A percentile compares a stretch with the other conserved stretches of the same genome.
phyloP scores from a whole-genome alignment of 495 filamentous ascomycete genomes.

The Penicillium coprophilum region DNA sequence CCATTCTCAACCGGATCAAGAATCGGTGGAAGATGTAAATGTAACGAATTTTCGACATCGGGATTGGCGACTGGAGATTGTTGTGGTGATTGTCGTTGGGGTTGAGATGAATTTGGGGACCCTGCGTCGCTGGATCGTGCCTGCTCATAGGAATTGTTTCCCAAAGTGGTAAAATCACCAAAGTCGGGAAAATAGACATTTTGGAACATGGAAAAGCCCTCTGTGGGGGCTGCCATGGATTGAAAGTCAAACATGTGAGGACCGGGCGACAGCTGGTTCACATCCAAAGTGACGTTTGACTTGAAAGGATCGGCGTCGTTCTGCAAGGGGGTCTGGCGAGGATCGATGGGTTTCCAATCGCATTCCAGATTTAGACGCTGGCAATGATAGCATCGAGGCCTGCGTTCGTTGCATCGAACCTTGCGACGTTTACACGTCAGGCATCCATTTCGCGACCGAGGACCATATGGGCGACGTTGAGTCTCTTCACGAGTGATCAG shows the following conservation, averaged over 20 bases:
- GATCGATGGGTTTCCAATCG: slow-evolving; percentile 7
- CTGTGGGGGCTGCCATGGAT: not conserved
- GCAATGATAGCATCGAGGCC: slow-evolving; percentile 40
- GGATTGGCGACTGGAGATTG: not conserved
- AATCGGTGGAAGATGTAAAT: not conserved
- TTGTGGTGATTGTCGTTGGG: not conserved
- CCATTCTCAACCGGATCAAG: not conserved
- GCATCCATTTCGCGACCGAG: slow-evolving; percentile 19
- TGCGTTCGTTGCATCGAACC: slow-evolving; percentile 37
- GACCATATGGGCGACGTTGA: slow-evolving; percentile 11
- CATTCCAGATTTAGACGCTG: slow-evolving; percentile 25
- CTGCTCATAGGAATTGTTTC: not conserved
- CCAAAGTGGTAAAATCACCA: not conserved
- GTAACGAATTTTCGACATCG: not conserved
- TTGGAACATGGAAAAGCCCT: not conserved
- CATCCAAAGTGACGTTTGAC: not conserved
- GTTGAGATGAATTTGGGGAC: not conserved
- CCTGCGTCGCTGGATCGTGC: not conserved
- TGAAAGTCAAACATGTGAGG: not conserved
- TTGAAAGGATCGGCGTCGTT: not conserved
- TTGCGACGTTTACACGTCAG: slow-evolving; percentile 19
- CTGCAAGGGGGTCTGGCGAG: slow-evolving; percentile 4
- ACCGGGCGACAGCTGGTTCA: not conserved
- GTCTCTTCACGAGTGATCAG: not conserved
- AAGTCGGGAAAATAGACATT: slow-evolving; percentile 1